Conservation (phyloP, 2,329 filamentous ascomycete species). For the Pestalotiopsis fici region DNA sequence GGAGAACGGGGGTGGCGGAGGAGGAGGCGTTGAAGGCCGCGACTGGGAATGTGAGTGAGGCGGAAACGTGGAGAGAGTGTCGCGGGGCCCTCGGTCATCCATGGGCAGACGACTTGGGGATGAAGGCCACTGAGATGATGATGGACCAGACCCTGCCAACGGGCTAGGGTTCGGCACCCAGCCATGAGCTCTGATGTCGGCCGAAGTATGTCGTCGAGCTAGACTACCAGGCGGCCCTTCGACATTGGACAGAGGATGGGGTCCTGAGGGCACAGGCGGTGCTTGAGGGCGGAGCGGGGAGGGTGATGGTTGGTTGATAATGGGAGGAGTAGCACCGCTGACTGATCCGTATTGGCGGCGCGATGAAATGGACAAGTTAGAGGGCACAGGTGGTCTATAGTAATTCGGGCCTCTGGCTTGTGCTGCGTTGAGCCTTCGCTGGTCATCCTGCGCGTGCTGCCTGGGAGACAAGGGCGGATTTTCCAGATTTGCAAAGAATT, state of each 20-base stretch:
- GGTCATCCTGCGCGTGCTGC: slow-evolving; percentile 83
- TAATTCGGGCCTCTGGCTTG: slow-evolving; percentile 59
- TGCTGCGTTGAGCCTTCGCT: slow-evolving; percentile 68
- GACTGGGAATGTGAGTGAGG: slow-evolving; percentile 52
- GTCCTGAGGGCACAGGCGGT: slow-evolving; percentile 59
- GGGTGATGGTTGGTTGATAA: slow-evolving; percentile 63
- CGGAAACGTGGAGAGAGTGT: slow-evolving; percentile 59
- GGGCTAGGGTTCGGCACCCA: slow-evolving; percentile 68
- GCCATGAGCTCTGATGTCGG: slow-evolving; percentile 88
- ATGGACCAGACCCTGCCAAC: slow-evolving; percentile 64
- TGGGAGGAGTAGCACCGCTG: slow-evolving; percentile 62
- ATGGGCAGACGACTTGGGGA: slow-evolving; percentile 51
- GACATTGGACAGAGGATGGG: slow-evolving; percentile 65
- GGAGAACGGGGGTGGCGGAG: slow-evolving; percentile 50
- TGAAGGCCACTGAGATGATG: slow-evolving; percentile 53
- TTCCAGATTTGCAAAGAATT: slow-evolving; percentile 69
- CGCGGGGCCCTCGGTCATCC: slow-evolving; percentile 57
- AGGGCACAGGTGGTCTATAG: slow-evolving; percentile 76
- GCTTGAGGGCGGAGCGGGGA: slow-evolving; percentile 70
- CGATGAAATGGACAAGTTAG: slow-evolving; percentile 78
- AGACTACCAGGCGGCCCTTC: slow-evolving; percentile 69
- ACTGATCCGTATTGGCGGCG: slow-evolving; percentile 86
- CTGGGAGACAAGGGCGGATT: slow-evolving; percentile 84
- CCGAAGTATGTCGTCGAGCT: slow-evolving; percentile 85
- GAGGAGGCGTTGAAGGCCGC: slow-evolving; percentile 47